Evolutionary conservation across 352 stramenopile genomes (phyloP).

Genomic region (Pythium grandisporangium): DNA sequence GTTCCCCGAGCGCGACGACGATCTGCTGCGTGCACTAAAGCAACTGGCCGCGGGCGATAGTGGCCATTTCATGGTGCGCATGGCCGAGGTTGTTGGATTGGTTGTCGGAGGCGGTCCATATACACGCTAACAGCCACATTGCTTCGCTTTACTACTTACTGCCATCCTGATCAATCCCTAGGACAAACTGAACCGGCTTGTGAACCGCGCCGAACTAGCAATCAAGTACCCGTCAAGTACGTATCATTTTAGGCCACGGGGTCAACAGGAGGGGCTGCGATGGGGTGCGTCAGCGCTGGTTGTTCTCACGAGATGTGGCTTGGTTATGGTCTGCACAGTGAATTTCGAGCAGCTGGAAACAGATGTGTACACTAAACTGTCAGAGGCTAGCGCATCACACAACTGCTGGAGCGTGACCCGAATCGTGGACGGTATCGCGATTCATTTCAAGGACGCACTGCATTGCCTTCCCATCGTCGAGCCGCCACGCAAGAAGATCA

Average conservation of each 20-base stretch:
- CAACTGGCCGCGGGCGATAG: conserved; percentile 67
- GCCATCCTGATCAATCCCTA: too few relatives aligned
- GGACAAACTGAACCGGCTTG: conserved; percentile 76
- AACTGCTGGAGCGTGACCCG: conserved; percentile 63
- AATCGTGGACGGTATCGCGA: conserved; percentile 63
- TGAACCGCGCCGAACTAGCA: conserved; percentile 77
- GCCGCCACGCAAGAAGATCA: conserved; percentile 56
- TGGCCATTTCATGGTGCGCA: conserved; percentile 54
- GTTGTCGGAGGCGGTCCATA: background rate
- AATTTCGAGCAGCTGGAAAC: conserved; percentile 83
- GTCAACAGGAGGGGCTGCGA: too few relatives aligned
- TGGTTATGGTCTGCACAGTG: conserved; percentile 18
- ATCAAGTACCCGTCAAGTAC: conserved; percentile 65
- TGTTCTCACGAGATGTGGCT: too few relatives aligned
- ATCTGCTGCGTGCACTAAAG: conserved; percentile 57
- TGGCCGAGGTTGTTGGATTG: background rate
- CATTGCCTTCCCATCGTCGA: conserved; percentile 64
- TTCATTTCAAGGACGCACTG: conserved; percentile 71
- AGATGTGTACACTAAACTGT: conserved; percentile 63
- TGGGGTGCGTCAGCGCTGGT: background rate
- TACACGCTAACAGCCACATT: too few relatives aligned
- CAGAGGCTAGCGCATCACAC: conserved; percentile 53
- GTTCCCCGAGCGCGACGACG: conserved; percentile 76
- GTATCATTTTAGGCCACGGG: background rate
- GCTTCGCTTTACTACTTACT: too few relatives aligned